Base-by-base conservation (phyloP, 208 protist species). In the Wallacemonas sp. region DNA sequence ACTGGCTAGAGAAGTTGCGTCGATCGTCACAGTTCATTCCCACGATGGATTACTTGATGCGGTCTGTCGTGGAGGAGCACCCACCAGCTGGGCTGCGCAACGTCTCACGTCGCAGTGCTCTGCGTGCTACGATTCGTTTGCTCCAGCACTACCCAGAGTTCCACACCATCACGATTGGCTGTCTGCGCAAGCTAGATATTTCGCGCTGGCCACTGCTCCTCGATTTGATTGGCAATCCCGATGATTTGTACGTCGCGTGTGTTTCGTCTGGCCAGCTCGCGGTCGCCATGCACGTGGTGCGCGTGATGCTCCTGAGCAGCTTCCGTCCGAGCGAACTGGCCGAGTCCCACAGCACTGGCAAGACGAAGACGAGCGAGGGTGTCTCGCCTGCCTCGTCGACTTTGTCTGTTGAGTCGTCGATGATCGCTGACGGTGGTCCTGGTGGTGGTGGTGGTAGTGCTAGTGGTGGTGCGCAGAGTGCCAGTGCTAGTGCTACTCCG, bases 181-280 rank as follows among this genome's bases (percentile, higher is more conserved):
- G 84, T 34, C 48, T 93, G 61, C 89, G 89, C 48, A 95, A 91
- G 70, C 70, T 90, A 44, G 89, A 93, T 52, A 69, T 81, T 16
- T 78, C 72, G 11, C 71, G 74, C 23, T 92, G 79, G 79, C 72
- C 63, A 32, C 38, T 88, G n/a, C 49, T 94, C 39, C 64, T 89
- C 17, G 84, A 90, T 61, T 70, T 87, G 48, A 57, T 94, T 2
- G 88, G 88, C 26, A 70, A 76, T 21, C 81, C 88, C 2, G 48
- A 80, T 33, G 74, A 85, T 21, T 39, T 94, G 38, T 94, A 81
- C 62, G 58, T 70, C 12, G 85, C 90, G 68, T 95, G 89, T 46
- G 27, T 95, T 8, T 61, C 83, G n/a, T 78, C 83, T 21, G 33
- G 70, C 39, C 74, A 75, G 55, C 76, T 87, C 61, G 70, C 70